Percentiles rank a stretch among this genome's conserved stretches.
These are phyloP conservation scores for Lipomyces starkeyi DNA, from an alignment of 805 yeast genomes.

Conservation along the genomic window DNA sequence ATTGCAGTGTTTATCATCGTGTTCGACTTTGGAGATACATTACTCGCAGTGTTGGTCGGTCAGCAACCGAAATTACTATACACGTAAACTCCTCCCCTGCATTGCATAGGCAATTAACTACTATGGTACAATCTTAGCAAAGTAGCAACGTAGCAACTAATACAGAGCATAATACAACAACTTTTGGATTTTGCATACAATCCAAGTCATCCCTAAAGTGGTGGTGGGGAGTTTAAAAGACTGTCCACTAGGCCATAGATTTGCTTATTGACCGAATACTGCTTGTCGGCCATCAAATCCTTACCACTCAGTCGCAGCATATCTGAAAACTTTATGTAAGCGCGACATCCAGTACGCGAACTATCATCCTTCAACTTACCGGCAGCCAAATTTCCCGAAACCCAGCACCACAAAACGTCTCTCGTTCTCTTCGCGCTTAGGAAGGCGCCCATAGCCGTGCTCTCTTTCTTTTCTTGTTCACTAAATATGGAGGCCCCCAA, in stretches of 20 bases:
- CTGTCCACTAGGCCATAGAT: constrained; percentile 14
- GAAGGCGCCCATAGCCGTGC: constrained; percentile 26
- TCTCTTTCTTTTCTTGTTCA: constrained; percentile 12
- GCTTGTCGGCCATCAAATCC: constrained; percentile 27
- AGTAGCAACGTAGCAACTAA: neutral
- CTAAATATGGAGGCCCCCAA: constrained; percentile 21
- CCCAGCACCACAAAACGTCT: constrained; percentile 36
- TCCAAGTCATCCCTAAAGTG: neutral
- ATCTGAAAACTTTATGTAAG: constrained; percentile 4
- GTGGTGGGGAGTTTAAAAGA: constrained; percentile 1
- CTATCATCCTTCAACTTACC: constrained; percentile 1
- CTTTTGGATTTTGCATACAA: neutral
- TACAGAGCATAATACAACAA: neutral
- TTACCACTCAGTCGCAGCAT: constrained; percentile 20
- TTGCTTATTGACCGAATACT: constrained; percentile 14
- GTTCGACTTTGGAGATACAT: too few species aligned
- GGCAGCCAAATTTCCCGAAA: constrained; percentile 20
- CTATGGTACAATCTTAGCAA: neutral
- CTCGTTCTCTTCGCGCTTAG: constrained; percentile 23
- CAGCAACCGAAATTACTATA: neutral
- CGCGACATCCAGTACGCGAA: neutral
- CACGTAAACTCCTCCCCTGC: neutral
- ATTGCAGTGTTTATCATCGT: too few species aligned
- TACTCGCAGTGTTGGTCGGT: too few species aligned
- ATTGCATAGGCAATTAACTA: neutral